Evolutionary conservation across 148 eudicot genomes (phyloP), one percentile per base, ranked within the genome.

Genomic region (Spergularia bocconei): DNA sequence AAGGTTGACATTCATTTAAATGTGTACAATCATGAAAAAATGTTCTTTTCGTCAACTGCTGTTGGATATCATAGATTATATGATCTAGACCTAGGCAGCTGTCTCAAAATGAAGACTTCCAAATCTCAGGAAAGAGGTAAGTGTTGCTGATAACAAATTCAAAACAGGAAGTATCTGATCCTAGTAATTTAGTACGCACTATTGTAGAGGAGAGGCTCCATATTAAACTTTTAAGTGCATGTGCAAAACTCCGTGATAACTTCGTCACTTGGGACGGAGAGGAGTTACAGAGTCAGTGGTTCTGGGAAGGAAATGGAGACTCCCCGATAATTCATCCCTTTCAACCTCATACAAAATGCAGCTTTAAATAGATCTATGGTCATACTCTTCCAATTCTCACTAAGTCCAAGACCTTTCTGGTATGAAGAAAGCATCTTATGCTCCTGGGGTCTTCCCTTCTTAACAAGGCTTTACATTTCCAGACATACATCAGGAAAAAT

Each of bases 11-110:
- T 44, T 20, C 29, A 21, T 73, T 44, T 44, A 0, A 5, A 44
- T 44, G 48, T 44, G 73, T 23, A 67, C 53, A 67, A 44, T 29
- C 69, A 70, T 70, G 36, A 62, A 63, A 63, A 14, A 10, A 9
- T 6, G 48, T 13, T 52, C 14, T 17, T 4, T 23, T 25, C 54
- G 65, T 44, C 16, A 59, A 58, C 14, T 59, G 65, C 58, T 7
- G 50, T 36, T 6, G 14, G 25, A 38, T 21, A n/a, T 58, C 52
- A 41, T 33, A 51, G 53, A 6, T 55, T 11, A 55, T 23, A 19
- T 7, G 38, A 47, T 13, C 62, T 16, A 53, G 7, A 48, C 51
- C 13, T 11, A 13, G 25, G 57, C 58, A 72, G 21, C 55, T 17
- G 29, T 19, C 36, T 52, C 25, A 19, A 54, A 63, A 52, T 23